These are phyloP conservation scores for Alopecurus myosuroides DNA, from an alignment of 176 grass and related monocot species.

Conservation along the genomic window DNA sequence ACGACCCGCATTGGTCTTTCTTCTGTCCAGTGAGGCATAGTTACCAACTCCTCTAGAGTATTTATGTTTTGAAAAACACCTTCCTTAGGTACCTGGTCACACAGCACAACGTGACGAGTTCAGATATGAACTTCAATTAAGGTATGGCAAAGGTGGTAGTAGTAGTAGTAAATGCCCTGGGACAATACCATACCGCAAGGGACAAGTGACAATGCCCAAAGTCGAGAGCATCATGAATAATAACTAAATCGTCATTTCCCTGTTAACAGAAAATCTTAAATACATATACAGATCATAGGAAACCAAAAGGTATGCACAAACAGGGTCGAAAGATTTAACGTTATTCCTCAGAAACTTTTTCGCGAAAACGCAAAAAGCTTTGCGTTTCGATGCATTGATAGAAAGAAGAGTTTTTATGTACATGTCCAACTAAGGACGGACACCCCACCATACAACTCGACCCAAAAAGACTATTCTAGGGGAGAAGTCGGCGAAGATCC, in stretches of 20 bases:
- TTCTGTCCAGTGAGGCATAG: slow-evolving; percentile 87
- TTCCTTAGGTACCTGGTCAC: slow-evolving; percentile 79
- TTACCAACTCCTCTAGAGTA: slow-evolving; percentile 64
- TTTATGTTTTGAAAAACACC: slow-evolving; percentile 88
- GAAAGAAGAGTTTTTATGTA: too few species aligned
- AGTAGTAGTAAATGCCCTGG: slow-evolving; percentile 2
- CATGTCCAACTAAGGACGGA: too few species aligned
- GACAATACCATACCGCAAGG: slow-evolving; percentile 68
- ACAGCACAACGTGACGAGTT: slow-evolving; percentile 13
- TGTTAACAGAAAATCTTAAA: slow-evolving; percentile 32
- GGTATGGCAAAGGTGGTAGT: slow-evolving; percentile 1
- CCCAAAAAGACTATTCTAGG: too few species aligned
- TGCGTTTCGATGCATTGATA: too few species aligned
- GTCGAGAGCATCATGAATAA: slow-evolving; percentile 90
- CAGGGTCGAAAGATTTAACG: not conserved
- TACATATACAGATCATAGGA: not conserved
- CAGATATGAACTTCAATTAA: slow-evolving; percentile 16
- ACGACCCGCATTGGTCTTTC: slow-evolving; percentile 74
- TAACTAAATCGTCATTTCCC: slow-evolving; percentile 78
- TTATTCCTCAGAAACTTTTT: slow-evolving; percentile 6
- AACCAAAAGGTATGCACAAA: not conserved
- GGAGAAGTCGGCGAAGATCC: too few species aligned
- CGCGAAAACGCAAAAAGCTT: too few species aligned
- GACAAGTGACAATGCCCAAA: slow-evolving; percentile 79
- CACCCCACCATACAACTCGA: too few species aligned